A percentile compares a stretch with the other conserved stretches of the same genome.
phyloP scores from a whole-genome alignment of 176 grass and related monocot genomes.

The Avena sativa region DNA sequence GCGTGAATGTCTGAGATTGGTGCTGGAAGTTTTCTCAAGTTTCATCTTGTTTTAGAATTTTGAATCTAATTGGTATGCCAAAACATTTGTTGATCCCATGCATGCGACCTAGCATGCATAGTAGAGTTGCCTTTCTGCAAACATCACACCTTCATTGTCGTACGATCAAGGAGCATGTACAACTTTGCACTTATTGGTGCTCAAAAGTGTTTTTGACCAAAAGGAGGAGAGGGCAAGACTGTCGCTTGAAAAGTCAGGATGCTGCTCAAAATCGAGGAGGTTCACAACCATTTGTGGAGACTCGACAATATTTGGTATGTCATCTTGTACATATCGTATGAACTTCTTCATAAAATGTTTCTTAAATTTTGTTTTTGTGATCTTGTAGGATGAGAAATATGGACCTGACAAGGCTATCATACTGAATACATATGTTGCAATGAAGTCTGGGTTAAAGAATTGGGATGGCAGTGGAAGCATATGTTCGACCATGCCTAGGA shows the following conservation, averaged over 20 bases:
- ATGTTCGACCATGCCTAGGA: neutral
- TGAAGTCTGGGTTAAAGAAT: constrained; percentile 21
- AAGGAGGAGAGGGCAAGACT: neutral
- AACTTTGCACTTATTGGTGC: neutral
- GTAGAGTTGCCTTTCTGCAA: too few relatives aligned
- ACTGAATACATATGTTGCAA: constrained; percentile 24
- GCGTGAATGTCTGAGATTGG: too few relatives aligned
- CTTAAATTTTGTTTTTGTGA: neutral
- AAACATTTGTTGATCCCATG: too few relatives aligned
- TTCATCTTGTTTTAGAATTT: too few relatives aligned
- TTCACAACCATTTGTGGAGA: neutral
- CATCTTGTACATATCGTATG: neutral
- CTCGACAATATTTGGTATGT: neutral
- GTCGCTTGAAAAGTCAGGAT: neutral
- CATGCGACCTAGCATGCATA: too few relatives aligned
- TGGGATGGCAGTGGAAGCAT: neutral
- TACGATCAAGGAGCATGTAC: too few relatives aligned
- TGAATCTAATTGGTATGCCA: too few relatives aligned
- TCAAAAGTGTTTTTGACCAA: neutral
- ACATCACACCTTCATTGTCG: too few relatives aligned
- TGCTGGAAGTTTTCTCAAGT: too few relatives aligned
- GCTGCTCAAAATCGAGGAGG: neutral
- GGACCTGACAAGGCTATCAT: constrained; percentile 7
- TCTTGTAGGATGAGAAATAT: constrained; percentile 22
- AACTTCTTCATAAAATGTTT: neutral